A percentile compares a stretch with the other conserved stretches of the same genome.
These are phyloP conservation scores for Fusarium falciforme DNA, from an alignment of 2,329 filamentous ascomycete species.

Conservation along the genomic window DNA sequence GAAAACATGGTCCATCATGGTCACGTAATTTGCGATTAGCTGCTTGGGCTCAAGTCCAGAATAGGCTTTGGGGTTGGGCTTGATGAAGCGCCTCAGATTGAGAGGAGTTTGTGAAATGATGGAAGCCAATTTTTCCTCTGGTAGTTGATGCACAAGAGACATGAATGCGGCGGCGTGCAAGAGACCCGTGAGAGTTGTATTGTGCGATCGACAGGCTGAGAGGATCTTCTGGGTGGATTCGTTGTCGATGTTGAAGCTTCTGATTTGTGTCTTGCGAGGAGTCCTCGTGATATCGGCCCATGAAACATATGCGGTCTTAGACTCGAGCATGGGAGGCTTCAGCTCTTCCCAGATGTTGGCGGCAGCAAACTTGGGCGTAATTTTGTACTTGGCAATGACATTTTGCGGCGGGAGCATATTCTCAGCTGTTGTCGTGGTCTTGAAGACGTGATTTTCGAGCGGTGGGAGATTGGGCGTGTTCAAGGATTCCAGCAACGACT, in stretches of 20 bases:
- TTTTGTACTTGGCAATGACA: background rate
- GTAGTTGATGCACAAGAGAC: background rate
- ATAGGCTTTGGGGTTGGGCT: background rate
- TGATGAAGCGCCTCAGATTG: background rate
- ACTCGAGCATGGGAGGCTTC: background rate
- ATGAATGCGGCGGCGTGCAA: background rate
- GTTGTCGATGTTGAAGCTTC: background rate
- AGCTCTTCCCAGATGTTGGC: background rate
- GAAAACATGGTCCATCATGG: background rate
- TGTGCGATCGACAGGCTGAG: background rate
- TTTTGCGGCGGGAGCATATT: background rate
- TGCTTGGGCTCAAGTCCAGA: background rate
- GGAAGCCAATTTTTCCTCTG: background rate
- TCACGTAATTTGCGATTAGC: background rate
- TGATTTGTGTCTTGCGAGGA: background rate
- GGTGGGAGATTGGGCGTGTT: background rate
- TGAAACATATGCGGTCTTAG: background rate
- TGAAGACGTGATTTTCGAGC: background rate
- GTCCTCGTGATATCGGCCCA: background rate
- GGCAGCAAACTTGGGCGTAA: background rate
- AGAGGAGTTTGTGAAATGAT: background rate
- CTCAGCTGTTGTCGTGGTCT: background rate
- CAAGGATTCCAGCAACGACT: conserved; percentile 16
- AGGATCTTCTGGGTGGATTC: background rate
- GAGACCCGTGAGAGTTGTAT: background rate